Evolutionary conservation across 108 stramenopile genomes (phyloP).

Genomic region (Chaetoceros muelleri): DNA sequence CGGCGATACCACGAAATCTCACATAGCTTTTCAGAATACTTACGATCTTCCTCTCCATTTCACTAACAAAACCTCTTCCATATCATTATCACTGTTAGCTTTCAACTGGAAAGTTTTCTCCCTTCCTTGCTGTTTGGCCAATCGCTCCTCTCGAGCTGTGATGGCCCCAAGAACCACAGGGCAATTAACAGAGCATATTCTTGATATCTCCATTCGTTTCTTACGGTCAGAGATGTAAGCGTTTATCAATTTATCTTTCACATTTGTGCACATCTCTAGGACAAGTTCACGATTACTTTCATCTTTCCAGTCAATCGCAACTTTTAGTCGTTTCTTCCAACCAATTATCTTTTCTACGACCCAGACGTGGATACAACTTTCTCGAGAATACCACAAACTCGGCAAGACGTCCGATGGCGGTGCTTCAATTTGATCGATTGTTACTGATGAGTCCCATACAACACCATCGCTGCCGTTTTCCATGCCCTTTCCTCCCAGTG

Average conservation of each 20-base stretch:
- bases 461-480: no score
- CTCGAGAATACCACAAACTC: slow-evolving; percentile 76
- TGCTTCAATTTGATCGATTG: no score
- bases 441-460: no score
- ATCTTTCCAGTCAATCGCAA: slow-evolving; percentile 31
- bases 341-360: slow-evolving; percentile 74
- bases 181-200: slow-evolving; percentile 51
- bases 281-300: not conserved
- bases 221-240: slow-evolving; percentile 3
- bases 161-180: slow-evolving; percentile 48
- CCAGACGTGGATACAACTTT: slow-evolving; percentile 56
- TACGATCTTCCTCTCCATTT: slow-evolving; percentile 82
- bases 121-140: not conserved
- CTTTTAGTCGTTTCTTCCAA: slow-evolving; percentile 55
- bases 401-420: slow-evolving; percentile 55
- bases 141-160: slow-evolving; percentile 17
- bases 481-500: no score
- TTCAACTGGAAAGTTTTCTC: not conserved
- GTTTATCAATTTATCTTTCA: not conserved
- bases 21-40: no score
- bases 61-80: slow-evolving; percentile 70
- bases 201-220: slow-evolving; percentile 63
- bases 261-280: not conserved
- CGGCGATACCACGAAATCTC: no score
- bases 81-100: slow-evolving; percentile 10